phyloP scores from a whole-genome alignment of 2,329 filamentous ascomycete species.

The Diplodia scrobiculata region DNA sequence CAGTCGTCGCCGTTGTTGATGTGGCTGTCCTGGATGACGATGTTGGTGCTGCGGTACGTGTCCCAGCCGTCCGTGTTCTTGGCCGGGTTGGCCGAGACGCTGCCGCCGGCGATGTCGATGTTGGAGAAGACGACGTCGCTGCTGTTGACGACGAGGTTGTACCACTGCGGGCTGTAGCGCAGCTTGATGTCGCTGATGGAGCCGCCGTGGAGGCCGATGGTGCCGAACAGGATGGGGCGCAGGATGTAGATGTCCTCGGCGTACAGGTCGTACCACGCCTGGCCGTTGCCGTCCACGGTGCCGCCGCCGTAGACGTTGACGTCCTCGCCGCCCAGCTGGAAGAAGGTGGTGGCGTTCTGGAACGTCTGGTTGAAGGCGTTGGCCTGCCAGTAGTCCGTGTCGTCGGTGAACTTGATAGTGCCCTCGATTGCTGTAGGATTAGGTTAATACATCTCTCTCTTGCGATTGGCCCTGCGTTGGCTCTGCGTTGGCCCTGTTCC shows the following conservation, averaged over 20 bases:
- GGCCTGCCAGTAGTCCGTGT: conserved; percentile 69
- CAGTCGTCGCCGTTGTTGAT: conserved; percentile 70
- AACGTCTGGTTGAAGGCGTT: conserved; percentile 65
- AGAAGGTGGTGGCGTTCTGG: conserved; percentile 69
- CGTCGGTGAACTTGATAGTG: conserved; percentile 63
- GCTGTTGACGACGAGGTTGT: conserved; percentile 67
- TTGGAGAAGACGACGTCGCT: conserved; percentile 65
- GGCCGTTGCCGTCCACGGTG: conserved; percentile 65
- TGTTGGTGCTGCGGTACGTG: conserved; percentile 62
- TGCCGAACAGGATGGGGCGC: conserved; percentile 61
- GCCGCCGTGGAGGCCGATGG: conserved; percentile 60
- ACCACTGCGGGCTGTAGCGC: conserved; percentile 64
- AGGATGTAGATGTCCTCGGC: conserved; percentile 59
- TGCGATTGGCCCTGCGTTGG: not conserved
- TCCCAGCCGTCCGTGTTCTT: conserved; percentile 64
- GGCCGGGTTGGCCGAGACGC: conserved; percentile 56
- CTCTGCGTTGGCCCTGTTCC: not conserved
- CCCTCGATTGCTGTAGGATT: conserved; percentile 56
- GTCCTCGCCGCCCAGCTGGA: conserved; percentile 65
- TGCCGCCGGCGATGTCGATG: conserved; percentile 61
- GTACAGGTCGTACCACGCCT: conserved; percentile 66
- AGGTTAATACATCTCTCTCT: not conserved
- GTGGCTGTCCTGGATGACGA: conserved; percentile 68
- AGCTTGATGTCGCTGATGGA: conserved; percentile 63
- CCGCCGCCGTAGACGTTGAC: conserved; percentile 70